Base-by-base conservation (phyloP, 2,329 filamentous ascomycete species). In the Pestalotiopsis sp. region DNA sequence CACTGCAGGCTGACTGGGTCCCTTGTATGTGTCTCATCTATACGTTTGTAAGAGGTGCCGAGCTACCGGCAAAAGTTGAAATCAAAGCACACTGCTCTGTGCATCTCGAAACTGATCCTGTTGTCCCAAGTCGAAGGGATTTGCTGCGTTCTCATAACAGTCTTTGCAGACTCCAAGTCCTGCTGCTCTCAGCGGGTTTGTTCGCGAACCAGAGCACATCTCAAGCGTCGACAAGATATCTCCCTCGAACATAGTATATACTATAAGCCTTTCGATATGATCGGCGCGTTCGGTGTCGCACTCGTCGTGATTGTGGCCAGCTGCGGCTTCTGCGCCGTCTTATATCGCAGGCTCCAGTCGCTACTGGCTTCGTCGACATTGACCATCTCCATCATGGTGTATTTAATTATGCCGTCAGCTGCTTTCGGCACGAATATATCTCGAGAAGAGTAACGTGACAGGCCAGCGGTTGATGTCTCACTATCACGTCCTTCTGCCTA, bases 401-500 rank as follows among this genome's bases (percentile, higher is more conserved):
- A 87, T 67, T 83, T 80, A 58, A 87, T 72, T 25, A 82, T 76
- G 12, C 84, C 85, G 49, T 83, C 80, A 69, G 82, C 80, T 39
- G 84, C 78, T 62, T 80, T 78, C 63, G 85, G 85, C 23, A 85
- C 82, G 66, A 80, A 80, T 64, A 86, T 80, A 66, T 86, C 83
- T 71, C 75, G 77, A 14, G 81, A 79, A 52, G 75, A 70, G 45
- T 72, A 72, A 73, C 75, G 77, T 17, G 74, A 68, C 11, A 77
- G 68, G 68, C 72, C 75, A 27, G 73, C 57, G 62, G 70, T 70
- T n/a, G 70, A 71, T 25, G 77, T 76, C 57, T 84, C 81, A 39
- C 75, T 76, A 56, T 88, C 85, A 71, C 85, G 82, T 14, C 86
- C 86, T 70, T 84, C 80, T 56, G 86, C 83, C 86, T 88, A 56